These are phyloP conservation scores for Daldinia concentrica DNA, from an alignment of 495 filamentous ascomycete genomes.

Conservation along the genomic window DNA sequence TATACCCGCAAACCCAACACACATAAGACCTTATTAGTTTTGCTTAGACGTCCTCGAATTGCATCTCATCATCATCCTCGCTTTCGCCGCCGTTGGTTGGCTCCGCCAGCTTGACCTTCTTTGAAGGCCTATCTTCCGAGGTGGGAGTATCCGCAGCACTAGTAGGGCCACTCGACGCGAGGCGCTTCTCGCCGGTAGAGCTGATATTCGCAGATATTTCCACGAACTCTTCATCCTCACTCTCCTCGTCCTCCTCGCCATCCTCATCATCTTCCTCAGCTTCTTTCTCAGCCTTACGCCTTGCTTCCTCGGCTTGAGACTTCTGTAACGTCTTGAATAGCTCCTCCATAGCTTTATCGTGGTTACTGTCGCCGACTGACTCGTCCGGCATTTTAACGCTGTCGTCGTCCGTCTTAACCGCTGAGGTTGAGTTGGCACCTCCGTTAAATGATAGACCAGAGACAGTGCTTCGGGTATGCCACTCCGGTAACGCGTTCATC, in stretches of 20 bases:
- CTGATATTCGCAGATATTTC: conserved; percentile 42
- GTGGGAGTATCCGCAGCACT: conserved; percentile 50
- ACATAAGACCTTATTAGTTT: background rate
- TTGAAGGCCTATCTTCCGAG: conserved; percentile 56
- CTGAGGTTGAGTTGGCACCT: conserved; percentile 54
- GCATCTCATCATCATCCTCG: conserved; percentile 66
- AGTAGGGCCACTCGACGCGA: conserved; percentile 48
- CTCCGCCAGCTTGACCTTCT: conserved; percentile 66
- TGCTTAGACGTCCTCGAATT: conserved; percentile 69
- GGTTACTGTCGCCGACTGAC: conserved; percentile 52
- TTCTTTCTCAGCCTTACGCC: conserved; percentile 56
- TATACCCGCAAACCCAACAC: background rate
- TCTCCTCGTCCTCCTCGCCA: conserved; percentile 57
- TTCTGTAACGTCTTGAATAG: conserved; percentile 64
- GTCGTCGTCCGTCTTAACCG: conserved; percentile 64
- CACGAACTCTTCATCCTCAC: conserved; percentile 52
- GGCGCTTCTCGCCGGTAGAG: conserved; percentile 42
- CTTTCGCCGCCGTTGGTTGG: conserved; percentile 55
- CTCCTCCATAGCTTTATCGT: conserved; percentile 57
- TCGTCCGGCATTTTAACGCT: conserved; percentile 49
- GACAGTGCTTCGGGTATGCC: conserved; percentile 91
- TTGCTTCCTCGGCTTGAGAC: conserved; percentile 59
- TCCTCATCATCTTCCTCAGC: conserved; percentile 59
- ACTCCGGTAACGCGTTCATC: conserved; percentile 87
- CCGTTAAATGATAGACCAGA: conserved; percentile 50